A percentile compares a stretch with the other conserved stretches of the same genome.
Conservation (phyloP, 495 filamentous ascomycete species). For the Bathelium albidoporum region DNA sequence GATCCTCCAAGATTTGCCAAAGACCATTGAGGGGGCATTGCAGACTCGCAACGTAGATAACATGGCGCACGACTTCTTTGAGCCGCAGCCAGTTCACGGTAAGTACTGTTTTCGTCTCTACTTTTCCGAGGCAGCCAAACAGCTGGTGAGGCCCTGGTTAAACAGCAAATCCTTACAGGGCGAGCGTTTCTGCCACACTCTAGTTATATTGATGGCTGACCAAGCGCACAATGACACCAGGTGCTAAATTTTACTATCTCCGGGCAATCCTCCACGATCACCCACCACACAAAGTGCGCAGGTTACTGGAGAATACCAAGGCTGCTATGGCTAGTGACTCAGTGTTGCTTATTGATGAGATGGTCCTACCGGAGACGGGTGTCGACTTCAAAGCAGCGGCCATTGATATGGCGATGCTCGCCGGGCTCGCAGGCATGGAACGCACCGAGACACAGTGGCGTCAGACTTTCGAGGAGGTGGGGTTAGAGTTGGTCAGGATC, state of each 20-base stretch:
- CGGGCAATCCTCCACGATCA: constrained; percentile 8
- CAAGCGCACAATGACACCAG: not conserved
- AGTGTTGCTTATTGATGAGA: not conserved
- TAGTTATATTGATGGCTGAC: not conserved
- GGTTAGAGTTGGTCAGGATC: too few species aligned
- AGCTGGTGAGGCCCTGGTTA: too few species aligned
- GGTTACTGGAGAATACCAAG: not conserved
- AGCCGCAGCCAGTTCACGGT: not conserved
- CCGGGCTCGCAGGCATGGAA: not conserved
- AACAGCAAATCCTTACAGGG: not conserved
- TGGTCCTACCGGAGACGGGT: not conserved
- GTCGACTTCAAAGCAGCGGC: not conserved
- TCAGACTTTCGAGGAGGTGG: too few species aligned
- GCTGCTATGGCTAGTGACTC: not conserved
- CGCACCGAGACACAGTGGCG: constrained; percentile 3
- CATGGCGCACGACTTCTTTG: not conserved
- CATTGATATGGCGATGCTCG: not conserved
- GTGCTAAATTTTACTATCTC: constrained; percentile 29
- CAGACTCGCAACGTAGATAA: not conserved
- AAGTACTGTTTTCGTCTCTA: not conserved
- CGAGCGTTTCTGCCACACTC: not conserved
- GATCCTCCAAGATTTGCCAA: not conserved
- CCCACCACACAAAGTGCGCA: not conserved
- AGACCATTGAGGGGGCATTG: not conserved
- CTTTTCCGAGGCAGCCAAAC: too few species aligned